Percentiles rank a stretch among this genome's conserved stretches.
Conservation (phyloP, 176 grass and related monocot species). For the Bromus sterilis region DNA sequence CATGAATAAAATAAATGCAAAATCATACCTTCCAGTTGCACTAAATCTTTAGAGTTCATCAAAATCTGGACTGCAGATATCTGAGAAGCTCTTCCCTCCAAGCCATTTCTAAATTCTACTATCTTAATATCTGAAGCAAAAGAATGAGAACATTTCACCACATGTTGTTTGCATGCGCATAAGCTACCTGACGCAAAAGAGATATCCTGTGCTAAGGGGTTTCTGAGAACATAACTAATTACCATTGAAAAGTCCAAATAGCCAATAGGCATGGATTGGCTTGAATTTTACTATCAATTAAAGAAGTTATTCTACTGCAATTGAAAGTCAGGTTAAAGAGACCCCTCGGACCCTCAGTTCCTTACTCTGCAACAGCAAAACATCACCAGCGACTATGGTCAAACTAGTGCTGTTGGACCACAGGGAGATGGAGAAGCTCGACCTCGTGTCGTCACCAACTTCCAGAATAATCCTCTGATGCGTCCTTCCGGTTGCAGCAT, state of each 20-base stretch:
- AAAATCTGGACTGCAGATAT: constrained; percentile 33
- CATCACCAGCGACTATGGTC: constrained; percentile 23
- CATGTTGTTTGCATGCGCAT: background rate
- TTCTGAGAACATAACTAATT: background rate
- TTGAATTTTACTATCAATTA: background rate
- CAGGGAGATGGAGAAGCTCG: constrained; percentile 37
- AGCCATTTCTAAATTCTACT: constrained; percentile 42
- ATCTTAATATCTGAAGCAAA: constrained; percentile 61
- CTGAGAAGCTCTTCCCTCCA: constrained; percentile 54
- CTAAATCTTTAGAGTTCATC: constrained; percentile 33
- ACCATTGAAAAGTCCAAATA: background rate
- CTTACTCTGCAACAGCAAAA: constrained; percentile 60
- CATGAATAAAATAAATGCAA: background rate
- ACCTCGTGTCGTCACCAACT: constrained; percentile 46
- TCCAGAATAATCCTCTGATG: constrained; percentile 30
- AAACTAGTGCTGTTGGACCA: constrained; percentile 39
- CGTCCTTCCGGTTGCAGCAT: constrained; percentile 24
- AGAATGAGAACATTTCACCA: background rate
- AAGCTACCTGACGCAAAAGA: background rate
- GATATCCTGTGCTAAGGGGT: background rate
- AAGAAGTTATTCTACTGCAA: background rate
- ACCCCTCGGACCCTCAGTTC: background rate
- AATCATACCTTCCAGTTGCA: constrained; percentile 18
- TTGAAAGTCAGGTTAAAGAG: too few species aligned
- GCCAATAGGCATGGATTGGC: background rate